phyloP scores from a whole-genome alignment of 1,284 basidiomycete species.

The Boletus subluridellus region DNA sequence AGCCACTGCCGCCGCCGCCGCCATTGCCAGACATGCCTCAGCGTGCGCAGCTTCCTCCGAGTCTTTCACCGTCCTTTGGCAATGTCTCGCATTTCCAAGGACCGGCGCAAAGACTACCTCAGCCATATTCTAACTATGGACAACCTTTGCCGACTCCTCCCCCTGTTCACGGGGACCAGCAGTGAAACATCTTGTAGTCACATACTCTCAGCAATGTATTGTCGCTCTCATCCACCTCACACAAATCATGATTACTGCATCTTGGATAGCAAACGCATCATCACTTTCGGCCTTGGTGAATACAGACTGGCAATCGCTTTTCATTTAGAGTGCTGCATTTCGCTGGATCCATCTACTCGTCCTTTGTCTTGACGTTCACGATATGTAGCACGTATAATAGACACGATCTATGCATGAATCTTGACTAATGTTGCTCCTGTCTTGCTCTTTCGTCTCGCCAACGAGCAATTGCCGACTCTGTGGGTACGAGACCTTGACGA shows the following conservation, averaged over 20 bases:
- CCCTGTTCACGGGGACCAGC: constrained; percentile 24
- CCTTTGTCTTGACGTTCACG: neutral
- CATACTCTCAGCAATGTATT: constrained; percentile 17
- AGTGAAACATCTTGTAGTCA: constrained; percentile 18
- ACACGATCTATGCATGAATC: constrained; percentile 1
- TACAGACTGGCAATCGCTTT: neutral
- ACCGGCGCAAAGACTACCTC: constrained; percentile 42
- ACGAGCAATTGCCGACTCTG: constrained; percentile 77
- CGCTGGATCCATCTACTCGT: constrained; percentile 1
- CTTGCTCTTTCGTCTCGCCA: constrained; percentile 58
- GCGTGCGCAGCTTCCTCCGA: constrained; percentile 30
- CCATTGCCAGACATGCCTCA: constrained; percentile 27
- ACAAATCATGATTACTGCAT: constrained; percentile 10
- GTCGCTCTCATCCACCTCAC: constrained; percentile 7
- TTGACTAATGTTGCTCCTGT: constrained; percentile 9
- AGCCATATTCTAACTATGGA: constrained; percentile 24
- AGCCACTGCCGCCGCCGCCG: constrained; percentile 38
- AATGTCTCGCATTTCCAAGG: constrained; percentile 40
- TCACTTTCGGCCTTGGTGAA: constrained; percentile 1
- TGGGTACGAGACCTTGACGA: constrained; percentile 69
- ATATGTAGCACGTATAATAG: constrained; percentile 16
- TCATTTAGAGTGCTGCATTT: constrained; percentile 22
- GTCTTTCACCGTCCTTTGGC: constrained; percentile 26
- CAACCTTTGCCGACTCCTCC: constrained; percentile 28
- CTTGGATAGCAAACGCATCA: constrained; percentile 5